Evolutionary conservation across 371 early-diverging fungal genomes (phyloP).

Genomic region (Mortierella sp.): DNA sequence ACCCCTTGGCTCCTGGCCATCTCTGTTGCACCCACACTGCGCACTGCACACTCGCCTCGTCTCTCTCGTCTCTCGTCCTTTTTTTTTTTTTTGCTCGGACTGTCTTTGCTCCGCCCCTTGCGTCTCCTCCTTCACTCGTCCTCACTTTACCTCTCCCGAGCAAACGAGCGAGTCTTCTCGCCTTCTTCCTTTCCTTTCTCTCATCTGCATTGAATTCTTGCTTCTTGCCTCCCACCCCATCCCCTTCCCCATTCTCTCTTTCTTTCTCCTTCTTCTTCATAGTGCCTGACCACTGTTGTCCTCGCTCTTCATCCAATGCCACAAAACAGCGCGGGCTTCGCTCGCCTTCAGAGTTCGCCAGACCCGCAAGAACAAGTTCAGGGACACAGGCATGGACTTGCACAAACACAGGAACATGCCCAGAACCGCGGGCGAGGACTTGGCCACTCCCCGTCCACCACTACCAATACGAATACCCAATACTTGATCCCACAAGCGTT

Average conservation of each 20-base stretch:
- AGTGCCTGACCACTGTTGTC: neutral
- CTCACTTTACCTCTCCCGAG: neutral
- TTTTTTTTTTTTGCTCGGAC: conserved; percentile 2
- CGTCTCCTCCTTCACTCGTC: neutral
- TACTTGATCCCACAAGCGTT: no score
- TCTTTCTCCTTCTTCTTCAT: neutral
- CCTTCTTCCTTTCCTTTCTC: neutral
- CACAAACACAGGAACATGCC: no score
- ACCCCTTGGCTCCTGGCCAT: neutral
- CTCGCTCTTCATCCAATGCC: conserved; percentile 1
- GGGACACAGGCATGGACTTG: no score
- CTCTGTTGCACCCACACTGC: neutral
- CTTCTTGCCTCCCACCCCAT: neutral
- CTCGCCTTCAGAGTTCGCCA: conserved; percentile 4
- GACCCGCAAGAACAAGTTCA: no score
- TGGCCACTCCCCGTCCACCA: no score
- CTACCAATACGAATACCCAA: no score
- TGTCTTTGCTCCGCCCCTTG: neutral
- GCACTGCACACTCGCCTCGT: no score
- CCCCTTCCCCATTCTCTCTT: neutral
- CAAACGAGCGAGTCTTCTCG: no score
- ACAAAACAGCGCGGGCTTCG: neutral
- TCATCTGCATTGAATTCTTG: neutral
- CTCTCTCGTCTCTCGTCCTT: neutral
- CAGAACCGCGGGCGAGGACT: no score